These are phyloP conservation scores for Podospora bellae-mahoneyi DNA, from an alignment of 495 filamentous ascomycete genomes.

Conservation along the genomic window DNA sequence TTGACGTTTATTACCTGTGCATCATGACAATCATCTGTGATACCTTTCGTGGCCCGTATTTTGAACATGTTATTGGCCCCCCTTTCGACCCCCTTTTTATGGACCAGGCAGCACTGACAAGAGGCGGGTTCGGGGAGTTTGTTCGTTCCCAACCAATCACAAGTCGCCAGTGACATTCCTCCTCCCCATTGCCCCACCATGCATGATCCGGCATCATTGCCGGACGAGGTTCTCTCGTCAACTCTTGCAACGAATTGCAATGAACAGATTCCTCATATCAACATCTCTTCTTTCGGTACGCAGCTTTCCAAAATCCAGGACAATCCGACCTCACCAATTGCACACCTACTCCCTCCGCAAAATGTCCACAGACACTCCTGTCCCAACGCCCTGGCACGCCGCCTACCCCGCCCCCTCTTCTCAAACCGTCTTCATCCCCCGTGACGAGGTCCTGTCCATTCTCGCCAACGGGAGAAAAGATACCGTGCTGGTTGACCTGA, in stretches of 20 bases:
- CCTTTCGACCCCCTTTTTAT: neutral
- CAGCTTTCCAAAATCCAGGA: neutral
- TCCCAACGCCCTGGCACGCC: constrained; percentile 27
- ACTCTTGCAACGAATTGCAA: neutral
- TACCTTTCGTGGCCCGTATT: too few relatives aligned
- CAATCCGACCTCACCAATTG: neutral
- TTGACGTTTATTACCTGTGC: neutral
- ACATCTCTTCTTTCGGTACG: neutral
- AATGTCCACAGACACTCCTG: constrained; percentile 1
- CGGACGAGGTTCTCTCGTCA: neutral
- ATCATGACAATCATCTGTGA: neutral
- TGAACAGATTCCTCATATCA: neutral
- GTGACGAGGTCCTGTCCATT: constrained; percentile 29
- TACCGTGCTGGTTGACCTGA: constrained; percentile 62
- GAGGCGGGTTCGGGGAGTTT: neutral
- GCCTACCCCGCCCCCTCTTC: constrained; percentile 29
- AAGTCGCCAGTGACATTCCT: neutral
- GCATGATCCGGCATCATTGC: neutral
- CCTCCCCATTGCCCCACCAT: neutral
- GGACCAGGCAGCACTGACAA: neutral
- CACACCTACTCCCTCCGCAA: neutral
- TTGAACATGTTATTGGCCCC: too few relatives aligned
- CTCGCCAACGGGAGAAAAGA: constrained; percentile 40
- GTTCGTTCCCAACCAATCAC: neutral
- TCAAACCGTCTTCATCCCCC: constrained; percentile 25